A percentile compares a stretch with the other conserved stretches of the same genome.
These are phyloP conservation scores for Sclerospora graminicola DNA, from an alignment of 352 stramenopile genomes.

Conservation along the genomic window DNA sequence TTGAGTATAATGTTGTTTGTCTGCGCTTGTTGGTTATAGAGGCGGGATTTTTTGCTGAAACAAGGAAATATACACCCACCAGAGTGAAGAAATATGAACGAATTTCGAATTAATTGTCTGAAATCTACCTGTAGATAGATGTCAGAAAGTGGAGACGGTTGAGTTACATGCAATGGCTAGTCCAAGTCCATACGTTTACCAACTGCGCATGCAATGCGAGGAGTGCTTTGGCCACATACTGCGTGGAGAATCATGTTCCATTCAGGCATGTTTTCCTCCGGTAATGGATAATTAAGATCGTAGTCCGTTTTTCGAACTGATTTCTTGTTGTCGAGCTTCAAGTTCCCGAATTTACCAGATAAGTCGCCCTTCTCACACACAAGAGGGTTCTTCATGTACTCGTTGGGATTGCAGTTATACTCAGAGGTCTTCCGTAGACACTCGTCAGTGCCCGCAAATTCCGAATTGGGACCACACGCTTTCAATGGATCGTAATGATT, in stretches of 20 bases:
- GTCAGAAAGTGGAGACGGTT: no score
- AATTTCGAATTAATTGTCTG: no score
- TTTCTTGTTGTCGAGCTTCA: slow-evolving; percentile 21
- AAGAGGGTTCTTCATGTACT: slow-evolving; percentile 22
- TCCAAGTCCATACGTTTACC: slow-evolving; percentile 11
- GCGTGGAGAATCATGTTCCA: slow-evolving; percentile 48
- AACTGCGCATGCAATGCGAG: slow-evolving; percentile 33
- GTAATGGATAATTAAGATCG: slow-evolving; percentile 28
- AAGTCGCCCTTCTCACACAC: slow-evolving; percentile 53
- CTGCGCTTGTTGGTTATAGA: no score
- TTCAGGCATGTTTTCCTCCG: slow-evolving; percentile 24
- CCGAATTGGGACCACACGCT: slow-evolving; percentile 43
- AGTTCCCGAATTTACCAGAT: slow-evolving; percentile 33
- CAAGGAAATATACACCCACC: no score
- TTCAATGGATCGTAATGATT: slow-evolving; percentile 54
- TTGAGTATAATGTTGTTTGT: no score
- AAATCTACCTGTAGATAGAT: no score
- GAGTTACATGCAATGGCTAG: no score
- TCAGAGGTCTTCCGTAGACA: slow-evolving; percentile 24
- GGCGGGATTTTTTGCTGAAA: no score
- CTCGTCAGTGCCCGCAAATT: slow-evolving; percentile 27
- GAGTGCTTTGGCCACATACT: slow-evolving; percentile 25
- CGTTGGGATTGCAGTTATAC: slow-evolving; percentile 33
- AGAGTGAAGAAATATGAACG: no score
- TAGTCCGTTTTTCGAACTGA: slow-evolving; percentile 12